Percentiles rank a stretch among this genome's conserved stretches.
Conservation (phyloP, 805 yeast species). For the Myxozyma geophila region DNA sequence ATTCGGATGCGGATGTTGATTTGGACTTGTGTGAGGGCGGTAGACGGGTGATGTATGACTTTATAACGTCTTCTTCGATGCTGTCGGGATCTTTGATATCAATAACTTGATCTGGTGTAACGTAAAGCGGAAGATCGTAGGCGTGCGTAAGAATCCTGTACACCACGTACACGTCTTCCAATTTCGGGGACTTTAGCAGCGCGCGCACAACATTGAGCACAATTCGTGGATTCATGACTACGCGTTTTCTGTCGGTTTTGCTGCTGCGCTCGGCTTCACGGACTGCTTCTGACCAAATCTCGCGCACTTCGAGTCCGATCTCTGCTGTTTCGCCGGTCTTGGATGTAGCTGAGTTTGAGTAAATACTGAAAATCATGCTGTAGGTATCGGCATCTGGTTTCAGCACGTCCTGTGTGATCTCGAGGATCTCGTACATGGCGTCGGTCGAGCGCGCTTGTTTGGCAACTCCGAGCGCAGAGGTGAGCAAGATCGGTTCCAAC, state of each 20-base stretch:
- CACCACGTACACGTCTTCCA: slow-evolving; percentile 1
- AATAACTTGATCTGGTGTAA: neutral
- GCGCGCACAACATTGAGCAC: slow-evolving; percentile 20
- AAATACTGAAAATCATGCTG: slow-evolving; percentile 15
- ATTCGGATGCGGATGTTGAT: too few species aligned
- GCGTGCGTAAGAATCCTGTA: slow-evolving; percentile 5
- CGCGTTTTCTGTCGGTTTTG: neutral
- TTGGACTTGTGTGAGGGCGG: too few species aligned
- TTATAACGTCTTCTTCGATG: slow-evolving; percentile 6
- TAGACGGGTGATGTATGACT: neutral
- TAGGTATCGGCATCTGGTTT: slow-evolving; percentile 16
- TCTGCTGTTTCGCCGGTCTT: neutral
- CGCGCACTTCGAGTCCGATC: too few species aligned
- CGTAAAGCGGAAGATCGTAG: slow-evolving; percentile 11
- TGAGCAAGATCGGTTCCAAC: slow-evolving; percentile 22
- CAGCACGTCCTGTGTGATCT: slow-evolving; percentile 12
- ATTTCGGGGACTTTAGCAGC: slow-evolving; percentile 11
- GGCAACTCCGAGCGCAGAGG: slow-evolving; percentile 27
- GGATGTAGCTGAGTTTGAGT: neutral
- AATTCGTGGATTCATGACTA: neutral
- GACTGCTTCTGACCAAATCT: slow-evolving; percentile 22
- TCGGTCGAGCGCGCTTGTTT: slow-evolving; percentile 3
- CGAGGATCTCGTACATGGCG: slow-evolving; percentile 26
- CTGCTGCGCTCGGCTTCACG: neutral
- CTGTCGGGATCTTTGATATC: neutral